A percentile compares a stretch with the other conserved stretches of the same genome.
These are phyloP conservation scores for Neospora caninum DNA, from an alignment of 169 alveolate genomes.

Conservation along the genomic window DNA sequence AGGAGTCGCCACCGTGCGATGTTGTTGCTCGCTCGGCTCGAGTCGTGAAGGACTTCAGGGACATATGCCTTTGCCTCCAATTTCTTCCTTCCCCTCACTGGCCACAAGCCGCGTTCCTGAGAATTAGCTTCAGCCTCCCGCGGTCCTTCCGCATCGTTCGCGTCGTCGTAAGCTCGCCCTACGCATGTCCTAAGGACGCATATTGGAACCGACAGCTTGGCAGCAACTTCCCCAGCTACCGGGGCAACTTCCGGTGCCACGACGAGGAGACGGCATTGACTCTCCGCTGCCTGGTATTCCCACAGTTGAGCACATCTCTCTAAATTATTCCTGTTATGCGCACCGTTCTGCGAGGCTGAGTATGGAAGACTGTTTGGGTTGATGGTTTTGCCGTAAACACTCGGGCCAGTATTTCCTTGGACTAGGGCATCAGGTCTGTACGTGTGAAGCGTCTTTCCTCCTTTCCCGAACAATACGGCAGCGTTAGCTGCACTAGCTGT, in stretches of 20 bases:
- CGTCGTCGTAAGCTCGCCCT: not conserved
- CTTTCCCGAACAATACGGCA: not conserved
- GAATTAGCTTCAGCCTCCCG: no score
- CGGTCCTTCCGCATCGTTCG: not conserved
- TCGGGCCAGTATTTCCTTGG: not conserved
- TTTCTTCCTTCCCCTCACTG: not conserved
- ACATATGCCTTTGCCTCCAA: not conserved
- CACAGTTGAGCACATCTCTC: not conserved
- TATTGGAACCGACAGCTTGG: constrained; percentile 28
- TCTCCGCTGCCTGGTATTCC: constrained; percentile 23
- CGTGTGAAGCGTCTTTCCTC: not conserved
- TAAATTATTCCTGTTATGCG: not conserved
- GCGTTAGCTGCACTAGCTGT: constrained; percentile 27
- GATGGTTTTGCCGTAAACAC: not conserved
- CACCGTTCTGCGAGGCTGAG: not conserved
- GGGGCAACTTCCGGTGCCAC: constrained; percentile 36
- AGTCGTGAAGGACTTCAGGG: constrained; percentile 8
- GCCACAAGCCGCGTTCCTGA: no score
- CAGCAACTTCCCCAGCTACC: not conserved
- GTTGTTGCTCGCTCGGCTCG: not conserved
- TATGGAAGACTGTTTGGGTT: not conserved
- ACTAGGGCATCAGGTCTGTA: constrained; percentile 1
- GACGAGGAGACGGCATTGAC: constrained; percentile 6
- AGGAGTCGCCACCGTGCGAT: not conserved
- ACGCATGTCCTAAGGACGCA: not conserved